phyloP scores from a whole-genome alignment of 352 stramenopile species.

The Globisporangium nagaii region DNA sequence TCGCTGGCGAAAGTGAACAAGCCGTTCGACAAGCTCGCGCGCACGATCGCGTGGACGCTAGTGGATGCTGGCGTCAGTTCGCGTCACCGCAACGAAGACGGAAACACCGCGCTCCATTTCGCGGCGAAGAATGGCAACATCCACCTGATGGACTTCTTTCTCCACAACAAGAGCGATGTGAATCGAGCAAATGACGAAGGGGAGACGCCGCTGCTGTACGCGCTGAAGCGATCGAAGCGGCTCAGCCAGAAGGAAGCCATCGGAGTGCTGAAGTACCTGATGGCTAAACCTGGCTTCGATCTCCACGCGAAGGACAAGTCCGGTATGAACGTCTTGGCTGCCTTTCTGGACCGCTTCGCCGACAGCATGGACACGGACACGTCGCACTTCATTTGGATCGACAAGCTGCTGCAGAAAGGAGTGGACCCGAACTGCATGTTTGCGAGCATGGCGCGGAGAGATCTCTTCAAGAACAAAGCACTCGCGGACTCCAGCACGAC shows the following conservation, averaged over 20 bases:
- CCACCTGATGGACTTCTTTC: slow-evolving; percentile 66
- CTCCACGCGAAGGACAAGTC: slow-evolving; percentile 34
- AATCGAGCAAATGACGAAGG: slow-evolving; percentile 37
- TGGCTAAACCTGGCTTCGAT: slow-evolving; percentile 25
- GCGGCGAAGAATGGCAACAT: slow-evolving; percentile 46
- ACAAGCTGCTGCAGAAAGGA: slow-evolving; percentile 52
- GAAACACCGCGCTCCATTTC: slow-evolving; percentile 55
- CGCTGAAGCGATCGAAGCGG: slow-evolving; percentile 38
- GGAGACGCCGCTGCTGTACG: slow-evolving; percentile 51
- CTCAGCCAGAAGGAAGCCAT: slow-evolving; percentile 16
- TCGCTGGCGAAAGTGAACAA: slow-evolving; percentile 49
- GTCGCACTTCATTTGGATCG: slow-evolving; percentile 34
- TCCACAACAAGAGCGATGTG: slow-evolving; percentile 43
- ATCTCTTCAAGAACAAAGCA: slow-evolving; percentile 38
- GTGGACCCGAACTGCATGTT: slow-evolving; percentile 47
- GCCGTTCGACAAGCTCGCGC: slow-evolving; percentile 48
- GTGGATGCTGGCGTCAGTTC: slow-evolving; percentile 43
- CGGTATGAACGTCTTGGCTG: slow-evolving; percentile 43
- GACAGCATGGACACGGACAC: slow-evolving; percentile 16
- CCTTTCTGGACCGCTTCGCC: slow-evolving; percentile 55
- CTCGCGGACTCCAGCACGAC: slow-evolving; percentile 17
- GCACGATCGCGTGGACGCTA: slow-evolving; percentile 60
- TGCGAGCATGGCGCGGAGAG: slow-evolving; percentile 14
- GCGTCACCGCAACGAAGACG: slow-evolving; percentile 20
- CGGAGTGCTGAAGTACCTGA: slow-evolving; percentile 43